Evolutionary conservation across 1,139 yeast genomes (phyloP).

Genomic region (Geotrichum histeridarum): DNA sequence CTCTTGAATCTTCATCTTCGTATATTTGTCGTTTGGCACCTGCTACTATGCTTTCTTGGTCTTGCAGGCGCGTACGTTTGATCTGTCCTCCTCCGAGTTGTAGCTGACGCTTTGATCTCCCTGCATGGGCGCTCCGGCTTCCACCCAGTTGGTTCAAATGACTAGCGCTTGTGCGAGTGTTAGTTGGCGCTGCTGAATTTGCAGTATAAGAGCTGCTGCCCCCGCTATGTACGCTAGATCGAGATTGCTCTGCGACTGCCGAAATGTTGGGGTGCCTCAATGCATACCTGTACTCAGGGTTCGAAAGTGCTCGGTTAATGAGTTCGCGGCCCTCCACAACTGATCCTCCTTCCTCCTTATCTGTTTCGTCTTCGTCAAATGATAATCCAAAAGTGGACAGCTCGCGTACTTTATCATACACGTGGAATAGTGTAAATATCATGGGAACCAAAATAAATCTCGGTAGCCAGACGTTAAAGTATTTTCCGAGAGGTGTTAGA

Average conservation of each 20-base stretch:
- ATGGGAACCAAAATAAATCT: conserved; percentile 67
- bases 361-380: conserved; percentile 33
- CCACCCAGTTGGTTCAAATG: conserved; percentile 2
- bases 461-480: conserved; percentile 71
- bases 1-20: not conserved
- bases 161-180: not conserved
- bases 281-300: conserved; percentile 29
- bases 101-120: not conserved
- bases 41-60: not conserved
- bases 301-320: conserved; percentile 35
- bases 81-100: conserved; percentile 6
- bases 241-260: not conserved
- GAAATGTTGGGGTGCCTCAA: conserved; percentile 20
- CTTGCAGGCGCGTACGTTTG: not conserved
- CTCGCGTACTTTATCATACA: conserved; percentile 58
- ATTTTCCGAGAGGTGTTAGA: conserved; percentile 66
- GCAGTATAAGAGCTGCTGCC: conserved; percentile 1
- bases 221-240: conserved; percentile 1
- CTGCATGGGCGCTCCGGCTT: not conserved
- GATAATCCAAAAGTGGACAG: conserved; percentile 51
- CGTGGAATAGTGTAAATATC: conserved; percentile 55
- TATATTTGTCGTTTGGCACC: not conserved
- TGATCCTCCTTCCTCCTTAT: not conserved
- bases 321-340: conserved; percentile 39
- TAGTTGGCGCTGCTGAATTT: not conserved